Percentiles rank a stretch among this genome's conserved stretches.
Conservation (phyloP, 129 eudicot genomes). For the Gnaphalium uliginosum region DNA sequence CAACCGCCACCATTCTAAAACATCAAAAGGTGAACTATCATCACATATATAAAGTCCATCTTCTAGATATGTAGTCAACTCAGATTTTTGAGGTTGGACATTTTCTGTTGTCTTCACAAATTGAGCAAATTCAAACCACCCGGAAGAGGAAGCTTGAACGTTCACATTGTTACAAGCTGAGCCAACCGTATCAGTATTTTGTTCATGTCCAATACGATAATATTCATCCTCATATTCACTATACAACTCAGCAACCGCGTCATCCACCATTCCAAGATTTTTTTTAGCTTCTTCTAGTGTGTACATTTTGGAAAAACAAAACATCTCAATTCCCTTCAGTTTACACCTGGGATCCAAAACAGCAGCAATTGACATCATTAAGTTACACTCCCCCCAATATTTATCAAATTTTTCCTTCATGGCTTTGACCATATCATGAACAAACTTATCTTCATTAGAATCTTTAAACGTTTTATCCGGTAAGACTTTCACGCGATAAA, state of each 20-base stretch:
- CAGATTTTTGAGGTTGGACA: neutral
- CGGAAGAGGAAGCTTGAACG: neutral
- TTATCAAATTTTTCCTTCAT: neutral
- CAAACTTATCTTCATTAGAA: neutral
- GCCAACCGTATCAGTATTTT: neutral
- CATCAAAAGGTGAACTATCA: slow-evolving; percentile 10
- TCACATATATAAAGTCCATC: slow-evolving; percentile 1
- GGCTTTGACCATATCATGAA: neutral
- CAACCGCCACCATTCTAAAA: neutral
- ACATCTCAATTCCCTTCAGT: neutral
- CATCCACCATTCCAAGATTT: neutral
- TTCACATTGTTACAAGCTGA: neutral
- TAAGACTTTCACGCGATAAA: neutral
- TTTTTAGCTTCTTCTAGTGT: neutral
- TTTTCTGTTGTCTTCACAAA: neutral
- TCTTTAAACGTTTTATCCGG: neutral
- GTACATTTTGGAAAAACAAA: neutral
- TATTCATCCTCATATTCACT: neutral
- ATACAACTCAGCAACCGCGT: neutral
- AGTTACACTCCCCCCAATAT: slow-evolving; percentile 5
- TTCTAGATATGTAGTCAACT: neutral
- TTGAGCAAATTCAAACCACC: neutral
- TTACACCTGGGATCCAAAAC: slow-evolving; percentile 8
- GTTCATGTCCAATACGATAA: neutral
- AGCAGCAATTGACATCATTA: neutral